Evolutionary conservation across 2,329 filamentous ascomycete species (phyloP), one percentile per base, ranked within the genome.

Genomic region (Aspergillus quadricinctus): DNA sequence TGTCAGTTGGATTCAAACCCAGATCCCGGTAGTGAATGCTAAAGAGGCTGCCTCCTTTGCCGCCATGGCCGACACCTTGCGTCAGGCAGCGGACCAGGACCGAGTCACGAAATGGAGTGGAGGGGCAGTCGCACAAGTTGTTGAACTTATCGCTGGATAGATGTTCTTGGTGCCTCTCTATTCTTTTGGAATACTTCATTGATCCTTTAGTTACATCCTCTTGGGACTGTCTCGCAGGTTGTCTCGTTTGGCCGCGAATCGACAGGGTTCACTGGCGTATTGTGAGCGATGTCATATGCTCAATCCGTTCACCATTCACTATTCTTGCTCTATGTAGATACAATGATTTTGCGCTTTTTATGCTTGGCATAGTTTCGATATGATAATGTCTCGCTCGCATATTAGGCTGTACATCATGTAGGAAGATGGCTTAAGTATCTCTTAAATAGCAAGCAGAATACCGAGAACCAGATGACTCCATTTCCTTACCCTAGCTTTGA

Each of bases 1-100:
- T 21, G 71, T 93, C 53, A 87, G 83, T 62, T 96, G 91, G 92
- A 78, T 93, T 8, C 81, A 87, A 57, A 81, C 83, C 57, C 83
- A 85, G 64, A 71, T 82, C 37, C 80, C 79, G 3, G 72, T 73
- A 48, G 78, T 81, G 17, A 81, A 83, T 61, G 74, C 71, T 0
- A 70, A 69, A 54, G 66, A 72, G 29, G 62, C 58, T 27, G 62
- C 61, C 17, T 75, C 77, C 19, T 72, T 84, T 25, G 75, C 85
- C 52, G 79, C 76, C 57, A 80, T 94, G 65, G 81, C 82, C 64
- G 74, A 71, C 61, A 78, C 81, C 63, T 73, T 90, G 3, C 83
- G 84, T 76, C 80, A 85, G 57, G 87, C 83, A 3, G 88, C 86
- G 66, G 87, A 92, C 67, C 79, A 80, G 58, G 80, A 82, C n/a